Evolutionary conservation across 2,329 filamentous ascomycete genomes (phyloP), one percentile per base, ranked within the genome.

Genomic region (Cercospora nicotianae): DNA sequence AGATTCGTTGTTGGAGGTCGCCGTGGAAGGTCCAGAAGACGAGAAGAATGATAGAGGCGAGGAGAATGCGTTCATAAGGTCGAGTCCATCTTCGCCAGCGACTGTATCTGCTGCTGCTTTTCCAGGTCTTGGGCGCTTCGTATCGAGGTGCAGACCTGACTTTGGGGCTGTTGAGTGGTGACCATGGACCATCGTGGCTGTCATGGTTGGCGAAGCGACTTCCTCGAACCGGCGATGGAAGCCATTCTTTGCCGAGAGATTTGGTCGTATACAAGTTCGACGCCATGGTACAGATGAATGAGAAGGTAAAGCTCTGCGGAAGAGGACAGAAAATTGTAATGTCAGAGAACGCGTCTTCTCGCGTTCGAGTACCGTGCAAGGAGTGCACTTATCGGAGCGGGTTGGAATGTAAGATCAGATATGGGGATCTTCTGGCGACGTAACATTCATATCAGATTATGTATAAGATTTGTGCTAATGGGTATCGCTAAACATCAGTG

Each of bases 211-310:
- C 45, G 20, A 39, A n/a, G 18, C 48, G 48, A 18, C 13, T 12
- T 5, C 30, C 57, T 39, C 66, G 57, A 10, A 48, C 48, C 3
- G 66, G 66, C 16, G 65, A 67, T 10, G 66, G 66, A 13, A 67
- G 55, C 66, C 66, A 67, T 20, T 60, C 61, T 33, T 63, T 63
- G 61, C 66, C 66, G 30, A 67, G 66, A 33, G 66, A 63, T 23
- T 64, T 67, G 30, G 66, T 67, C n/a, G 62, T 61, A 28, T 67
- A 67, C 42, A 64, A 67, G 31, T 62, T 60, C 16, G 66, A 61
- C 23, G 48, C 48, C 66, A 67, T 67, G 3, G 39, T 60, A 28
- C 18, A 16, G 26, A 28, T 28, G 48, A n/a, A 18, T 13, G 42
- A 48, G 42, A 48, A 10, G 18, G 9, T 23, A 9, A 55, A 28